Evolutionary conservation across 2,329 filamentous ascomycete genomes (phyloP), one percentile per base, ranked within the genome.

Genomic region (Penicillium sp.): DNA sequence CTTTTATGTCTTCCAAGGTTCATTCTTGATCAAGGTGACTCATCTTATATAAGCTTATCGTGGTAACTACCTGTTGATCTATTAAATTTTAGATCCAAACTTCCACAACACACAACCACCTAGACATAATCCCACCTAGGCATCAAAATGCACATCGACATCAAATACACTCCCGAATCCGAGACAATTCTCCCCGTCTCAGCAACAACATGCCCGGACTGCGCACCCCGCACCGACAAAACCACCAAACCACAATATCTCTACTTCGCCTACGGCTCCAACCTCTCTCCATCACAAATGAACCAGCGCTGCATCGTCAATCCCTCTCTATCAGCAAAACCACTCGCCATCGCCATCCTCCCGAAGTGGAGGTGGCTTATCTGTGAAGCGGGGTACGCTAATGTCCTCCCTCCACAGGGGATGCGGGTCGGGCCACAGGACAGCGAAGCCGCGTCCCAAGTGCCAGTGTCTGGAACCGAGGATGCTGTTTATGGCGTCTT

Each of bases 261-360:
- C 62, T 78, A 78, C 62, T 78, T 78, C 57, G 76, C 76, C 52
- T 78, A 75, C 57, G 76, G 76, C 50, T 78, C 75, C 43, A 78
- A 78, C 54, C 73, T 78, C 27, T 78, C 76, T 4, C 69, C 72
- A 25, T 70, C 67, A 3, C 76, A 78, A 50, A 78, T 78, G 76
- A 61, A 62, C 39, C 50, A 67, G 13, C 75, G 76, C 48, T 76
- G 76, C 56, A 63, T 50, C n/a, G 54, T 66, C 43, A 62, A 70
- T 46, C 72, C 75, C 1, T 27, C 58, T 16, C 63, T 65, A 19
- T 77, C 75, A 14, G 67, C 67, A 4, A 66, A 63, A 10, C 76
- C 76, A 1, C 62, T 78, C 1, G 76, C 72, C 16, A 70, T 78
- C 52, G 76, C 75, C 19, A 66, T 69, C 1, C 69, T 78, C 1